phyloP scores from a whole-genome alignment of 139 green algal species.

The Deuterostichococcus epilithicus region DNA sequence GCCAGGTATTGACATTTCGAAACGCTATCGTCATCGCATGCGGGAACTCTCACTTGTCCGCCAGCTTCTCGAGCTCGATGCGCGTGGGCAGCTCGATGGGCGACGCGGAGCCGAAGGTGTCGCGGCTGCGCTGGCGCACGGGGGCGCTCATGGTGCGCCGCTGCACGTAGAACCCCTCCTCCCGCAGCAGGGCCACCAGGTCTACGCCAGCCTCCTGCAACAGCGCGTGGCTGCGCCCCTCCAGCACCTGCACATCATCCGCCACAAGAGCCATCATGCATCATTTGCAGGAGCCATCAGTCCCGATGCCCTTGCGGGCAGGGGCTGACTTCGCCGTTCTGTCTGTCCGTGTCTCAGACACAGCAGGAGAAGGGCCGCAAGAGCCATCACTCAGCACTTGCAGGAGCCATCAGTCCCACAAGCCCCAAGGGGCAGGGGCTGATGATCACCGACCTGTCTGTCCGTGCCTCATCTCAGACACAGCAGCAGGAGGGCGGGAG shows the following conservation, averaged over 20 bases:
- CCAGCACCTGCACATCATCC: constrained; percentile 23
- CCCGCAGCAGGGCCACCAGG: constrained; percentile 60
- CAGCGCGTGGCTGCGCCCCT: constrained; percentile 63
- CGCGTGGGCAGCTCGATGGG: constrained; percentile 78
- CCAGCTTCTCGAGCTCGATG: constrained; percentile 32
- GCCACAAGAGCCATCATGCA: not conserved
- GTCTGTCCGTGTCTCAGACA: too few relatives aligned
- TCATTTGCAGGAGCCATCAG: not conserved
- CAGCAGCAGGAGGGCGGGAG: not conserved
- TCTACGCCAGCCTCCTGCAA: constrained; percentile 74
- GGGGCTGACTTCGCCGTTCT: not conserved
- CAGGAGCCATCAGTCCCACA: not conserved
- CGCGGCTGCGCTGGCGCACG: constrained; percentile 19
- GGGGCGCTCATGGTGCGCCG: constrained; percentile 41
- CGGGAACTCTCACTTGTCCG: constrained; percentile 5
- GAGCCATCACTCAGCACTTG: not conserved
- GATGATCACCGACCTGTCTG: too few relatives aligned
- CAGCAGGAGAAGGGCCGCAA: too few relatives aligned
- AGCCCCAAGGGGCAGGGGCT: too few relatives aligned
- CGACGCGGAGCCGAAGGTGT: constrained; percentile 52
- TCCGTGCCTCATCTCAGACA: too few relatives aligned
- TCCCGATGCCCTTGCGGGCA: not conserved
- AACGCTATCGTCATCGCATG: not conserved
- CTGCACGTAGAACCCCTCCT: constrained; percentile 73
- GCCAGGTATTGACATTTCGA: too few relatives aligned